phyloP scores from a whole-genome alignment of 805 yeast species.

The Metschnikowia cerradonensis region DNA sequence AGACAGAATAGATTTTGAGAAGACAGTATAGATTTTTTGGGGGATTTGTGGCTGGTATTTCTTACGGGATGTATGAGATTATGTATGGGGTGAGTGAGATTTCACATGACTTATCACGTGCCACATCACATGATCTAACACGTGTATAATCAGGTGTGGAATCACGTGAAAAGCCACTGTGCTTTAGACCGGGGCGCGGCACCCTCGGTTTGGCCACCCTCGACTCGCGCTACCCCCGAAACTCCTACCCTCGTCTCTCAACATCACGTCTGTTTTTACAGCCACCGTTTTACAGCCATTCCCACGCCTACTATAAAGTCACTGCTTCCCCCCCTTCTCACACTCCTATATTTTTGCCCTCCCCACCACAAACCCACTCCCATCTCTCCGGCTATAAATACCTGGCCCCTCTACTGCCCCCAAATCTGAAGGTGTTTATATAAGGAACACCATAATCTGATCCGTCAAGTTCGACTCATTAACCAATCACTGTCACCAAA shows the following conservation, averaged over 20 bases:
- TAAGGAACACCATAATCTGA: too few relatives aligned
- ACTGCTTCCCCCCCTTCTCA: not conserved
- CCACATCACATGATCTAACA: not conserved
- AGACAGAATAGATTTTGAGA: too few relatives aligned
- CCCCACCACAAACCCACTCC: not conserved
- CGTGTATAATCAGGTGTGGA: too few relatives aligned
- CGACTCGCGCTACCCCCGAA: conserved; percentile 7
- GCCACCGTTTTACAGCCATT: conserved; percentile 2
- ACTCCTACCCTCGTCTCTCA: conserved; percentile 3
- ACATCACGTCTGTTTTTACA: not conserved
- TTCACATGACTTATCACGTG: not conserved
- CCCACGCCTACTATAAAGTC: not conserved
- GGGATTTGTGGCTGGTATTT: too few relatives aligned
- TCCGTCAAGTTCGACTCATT: too few relatives aligned
- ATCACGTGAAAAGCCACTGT: not conserved
- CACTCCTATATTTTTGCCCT: not conserved
- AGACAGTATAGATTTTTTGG: too few relatives aligned
- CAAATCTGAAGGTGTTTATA: too few relatives aligned
- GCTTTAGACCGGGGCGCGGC: not conserved
- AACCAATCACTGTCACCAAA: too few relatives aligned
- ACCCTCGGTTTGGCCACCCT: conserved; percentile 3
- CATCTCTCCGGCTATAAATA: too few relatives aligned
- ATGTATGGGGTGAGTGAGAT: too few relatives aligned
- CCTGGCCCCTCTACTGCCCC: too few relatives aligned
- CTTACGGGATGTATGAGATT: too few relatives aligned